These are phyloP conservation scores for Talaromyces trachyspermus DNA, from an alignment of 495 filamentous ascomycete species.

Conservation along the genomic window DNA sequence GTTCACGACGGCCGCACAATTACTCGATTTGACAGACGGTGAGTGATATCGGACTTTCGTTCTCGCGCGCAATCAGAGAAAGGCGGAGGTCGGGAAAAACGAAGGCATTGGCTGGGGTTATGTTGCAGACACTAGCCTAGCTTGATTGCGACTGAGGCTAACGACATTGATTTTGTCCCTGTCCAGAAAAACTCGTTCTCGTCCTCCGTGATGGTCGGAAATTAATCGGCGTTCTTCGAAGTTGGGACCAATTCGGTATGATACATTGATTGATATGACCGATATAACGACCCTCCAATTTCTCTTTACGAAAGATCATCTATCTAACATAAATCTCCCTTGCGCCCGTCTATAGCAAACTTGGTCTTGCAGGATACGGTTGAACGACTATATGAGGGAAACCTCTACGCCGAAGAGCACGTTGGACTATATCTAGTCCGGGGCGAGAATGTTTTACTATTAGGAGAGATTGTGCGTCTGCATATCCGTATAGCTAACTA, in stretches of 20 bases:
- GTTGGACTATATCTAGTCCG: slow-evolving; percentile 83
- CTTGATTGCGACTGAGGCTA: background rate
- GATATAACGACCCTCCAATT: no score
- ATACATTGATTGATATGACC: no score
- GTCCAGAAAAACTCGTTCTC: slow-evolving; percentile 81
- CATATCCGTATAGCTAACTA: background rate
- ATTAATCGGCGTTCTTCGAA: slow-evolving; percentile 82
- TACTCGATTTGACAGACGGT: slow-evolving; percentile 96
- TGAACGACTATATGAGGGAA: slow-evolving; percentile 71
- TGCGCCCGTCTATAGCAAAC: no score
- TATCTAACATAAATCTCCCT: no score
- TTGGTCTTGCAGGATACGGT: slow-evolving; percentile 86
- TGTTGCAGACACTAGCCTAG: background rate
- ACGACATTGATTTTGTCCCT: background rate
- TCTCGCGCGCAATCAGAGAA: no score
- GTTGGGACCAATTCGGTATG: slow-evolving; percentile 97
- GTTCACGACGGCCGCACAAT: slow-evolving; percentile 95
- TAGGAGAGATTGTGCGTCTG: slow-evolving; percentile 76
- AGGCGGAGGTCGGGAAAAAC: no score
- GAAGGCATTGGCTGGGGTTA: no score
- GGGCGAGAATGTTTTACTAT: slow-evolving; percentile 84
- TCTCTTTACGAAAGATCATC: no score
- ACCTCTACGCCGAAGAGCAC: slow-evolving; percentile 70
- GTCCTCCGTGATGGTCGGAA: slow-evolving; percentile 88
- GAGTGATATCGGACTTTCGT: no score